Conservation (phyloP, 225 moss, liverwort and hornwort genomes). For the Pleurozium schreberi region DNA sequence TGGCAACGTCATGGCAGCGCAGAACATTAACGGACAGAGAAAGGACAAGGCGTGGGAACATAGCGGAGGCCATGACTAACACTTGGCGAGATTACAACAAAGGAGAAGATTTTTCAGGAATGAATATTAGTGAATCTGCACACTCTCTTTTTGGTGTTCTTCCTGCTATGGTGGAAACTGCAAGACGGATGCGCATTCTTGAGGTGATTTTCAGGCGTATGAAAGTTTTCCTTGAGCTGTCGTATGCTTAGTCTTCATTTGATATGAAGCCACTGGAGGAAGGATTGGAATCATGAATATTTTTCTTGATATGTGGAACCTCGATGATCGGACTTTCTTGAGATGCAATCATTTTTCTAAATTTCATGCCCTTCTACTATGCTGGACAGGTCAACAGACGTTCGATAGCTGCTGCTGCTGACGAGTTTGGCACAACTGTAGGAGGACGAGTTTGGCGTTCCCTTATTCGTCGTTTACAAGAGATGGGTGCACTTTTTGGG, state of each 20-base stretch:
- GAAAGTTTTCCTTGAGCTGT: not conserved
- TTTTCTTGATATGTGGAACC: not conserved
- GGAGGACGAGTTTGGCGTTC: constrained; percentile 97
- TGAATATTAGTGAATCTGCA: constrained; percentile 42
- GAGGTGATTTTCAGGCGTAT: constrained; percentile 50
- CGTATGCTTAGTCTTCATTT: not conserved
- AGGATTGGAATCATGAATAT: not conserved
- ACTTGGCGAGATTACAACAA: constrained; percentile 78
- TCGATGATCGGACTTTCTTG: not conserved
- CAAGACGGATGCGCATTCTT: constrained; percentile 69
- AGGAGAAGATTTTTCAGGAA: constrained; percentile 34
- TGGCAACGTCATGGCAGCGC: constrained; percentile 94
- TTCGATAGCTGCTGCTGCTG: constrained; percentile 80
- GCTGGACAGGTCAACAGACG: constrained; percentile 70
- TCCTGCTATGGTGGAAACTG: constrained; percentile 94
- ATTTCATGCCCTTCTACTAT: not conserved
- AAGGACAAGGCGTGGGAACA: constrained; percentile 82
- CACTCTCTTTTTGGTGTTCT: constrained; percentile 67
- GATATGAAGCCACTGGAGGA: not conserved
- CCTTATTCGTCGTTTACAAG: constrained; percentile 77
- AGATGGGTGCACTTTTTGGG: constrained; percentile 87
- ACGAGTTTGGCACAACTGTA: constrained; percentile 81
- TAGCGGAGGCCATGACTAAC: constrained; percentile 81
- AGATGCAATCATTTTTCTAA: not conserved
- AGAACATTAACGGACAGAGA: constrained; percentile 82